These are phyloP conservation scores for Saccharomycopsis schoenii DNA, from an alignment of 805 yeast genomes.

Conservation along the genomic window DNA sequence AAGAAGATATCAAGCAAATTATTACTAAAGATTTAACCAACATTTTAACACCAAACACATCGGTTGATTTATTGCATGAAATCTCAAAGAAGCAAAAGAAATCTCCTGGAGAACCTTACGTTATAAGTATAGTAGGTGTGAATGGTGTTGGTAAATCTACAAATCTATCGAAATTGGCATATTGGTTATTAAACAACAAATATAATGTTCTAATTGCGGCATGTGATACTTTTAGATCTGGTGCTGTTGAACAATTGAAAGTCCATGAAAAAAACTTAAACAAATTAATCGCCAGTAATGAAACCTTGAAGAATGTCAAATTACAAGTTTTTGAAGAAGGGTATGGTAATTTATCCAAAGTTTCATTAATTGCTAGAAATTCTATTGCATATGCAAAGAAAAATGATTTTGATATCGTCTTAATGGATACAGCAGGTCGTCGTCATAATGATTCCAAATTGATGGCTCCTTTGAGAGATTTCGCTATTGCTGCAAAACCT, in stretches of 20 bases:
- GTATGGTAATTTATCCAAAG: slow-evolving; percentile 91
- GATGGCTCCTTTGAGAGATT: slow-evolving; percentile 92
- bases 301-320: slow-evolving; percentile 25
- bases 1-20: slow-evolving; percentile 60
- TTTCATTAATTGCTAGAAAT: slow-evolving; percentile 84
- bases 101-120: slow-evolving; percentile 54
- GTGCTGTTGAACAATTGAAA: slow-evolving; percentile 95
- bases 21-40: slow-evolving; percentile 53
- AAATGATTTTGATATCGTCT: slow-evolving; percentile 68
- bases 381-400: slow-evolving; percentile 74
- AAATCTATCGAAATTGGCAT: slow-evolving; percentile 85
- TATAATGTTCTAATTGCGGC: slow-evolving; percentile 85
- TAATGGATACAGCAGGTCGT: slow-evolving; percentile 96
- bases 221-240: slow-evolving; percentile 95
- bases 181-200: slow-evolving; percentile 89
- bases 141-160: slow-evolving; percentile 98
- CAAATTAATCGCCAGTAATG: slow-evolving; percentile 45
- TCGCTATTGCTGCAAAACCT: slow-evolving; percentile 92
- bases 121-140: slow-evolving; percentile 95
- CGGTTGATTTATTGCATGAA: slow-evolving; percentile 77
- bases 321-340: slow-evolving; percentile 87
- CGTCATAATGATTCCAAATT: slow-evolving; percentile 89
- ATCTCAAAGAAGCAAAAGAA: slow-evolving; percentile 39
- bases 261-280: slow-evolving; percentile 84
- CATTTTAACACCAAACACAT: slow-evolving; percentile 83